phyloP scores from a whole-genome alignment of 2,329 filamentous ascomycete species.

The Colletotrichum sp. region DNA sequence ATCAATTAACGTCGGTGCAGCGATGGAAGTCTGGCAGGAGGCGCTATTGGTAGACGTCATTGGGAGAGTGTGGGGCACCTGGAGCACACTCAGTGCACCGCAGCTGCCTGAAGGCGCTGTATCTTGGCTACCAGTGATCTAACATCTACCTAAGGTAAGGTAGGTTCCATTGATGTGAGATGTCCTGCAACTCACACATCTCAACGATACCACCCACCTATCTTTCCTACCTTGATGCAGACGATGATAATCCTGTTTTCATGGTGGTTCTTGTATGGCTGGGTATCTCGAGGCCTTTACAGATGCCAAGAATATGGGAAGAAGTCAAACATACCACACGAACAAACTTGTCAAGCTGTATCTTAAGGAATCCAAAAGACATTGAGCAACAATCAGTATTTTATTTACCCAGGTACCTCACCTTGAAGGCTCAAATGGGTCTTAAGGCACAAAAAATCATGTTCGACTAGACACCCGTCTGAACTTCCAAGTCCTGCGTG shows the following conservation, averaged over 20 bases:
- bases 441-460: neutral
- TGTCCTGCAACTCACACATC: neutral
- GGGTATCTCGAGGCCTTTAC: too few relatives aligned
- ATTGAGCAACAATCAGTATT: too few relatives aligned
- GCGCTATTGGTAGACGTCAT: constrained; percentile 14
- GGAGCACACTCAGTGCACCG: neutral
- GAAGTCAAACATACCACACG: too few relatives aligned
- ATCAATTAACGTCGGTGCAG: constrained; percentile 4
- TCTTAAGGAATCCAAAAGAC: too few relatives aligned
- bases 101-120: neutral
- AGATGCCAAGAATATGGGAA: too few relatives aligned
- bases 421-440: neutral
- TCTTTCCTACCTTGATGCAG: neutral
- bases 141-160: neutral
- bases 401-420: neutral
- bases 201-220: neutral
- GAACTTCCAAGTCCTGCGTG: neutral
- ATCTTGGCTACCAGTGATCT: neutral
- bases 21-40: neutral
- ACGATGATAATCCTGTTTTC: too few relatives aligned
- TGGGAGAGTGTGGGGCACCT: neutral
- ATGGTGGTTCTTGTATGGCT: too few relatives aligned
- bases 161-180: neutral
- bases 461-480: neutral
- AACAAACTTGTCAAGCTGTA: too few relatives aligned